Percentiles rank a stretch among this genome's conserved stretches.
Evolutionary conservation across 148 eudicot genomes (phyloP).

Genomic region (Vaccinium macrocarpon): DNA sequence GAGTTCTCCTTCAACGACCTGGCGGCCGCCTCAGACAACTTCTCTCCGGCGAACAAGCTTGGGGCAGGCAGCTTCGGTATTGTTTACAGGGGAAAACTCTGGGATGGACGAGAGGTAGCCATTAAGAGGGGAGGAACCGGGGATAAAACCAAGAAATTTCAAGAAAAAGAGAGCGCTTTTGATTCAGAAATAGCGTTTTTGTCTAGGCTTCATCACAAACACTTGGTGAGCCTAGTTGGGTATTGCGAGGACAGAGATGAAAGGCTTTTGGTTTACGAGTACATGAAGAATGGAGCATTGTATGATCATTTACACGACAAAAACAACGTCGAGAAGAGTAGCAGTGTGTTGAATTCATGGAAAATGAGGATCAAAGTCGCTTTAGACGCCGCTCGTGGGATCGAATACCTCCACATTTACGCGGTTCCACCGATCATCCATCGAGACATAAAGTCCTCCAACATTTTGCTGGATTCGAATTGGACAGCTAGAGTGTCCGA

Average conservation of each 20-base stretch:
- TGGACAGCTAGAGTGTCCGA: slow-evolving; percentile 98
- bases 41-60: slow-evolving; percentile 75
- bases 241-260: slow-evolving; percentile 92
- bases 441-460: slow-evolving; percentile 86
- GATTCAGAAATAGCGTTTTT: slow-evolving; percentile 84
- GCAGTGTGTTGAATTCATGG: slow-evolving; percentile 74
- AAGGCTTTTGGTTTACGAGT: slow-evolving; percentile 82
- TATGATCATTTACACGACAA: slow-evolving; percentile 79
- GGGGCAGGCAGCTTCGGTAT: slow-evolving; percentile 93
- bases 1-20: slow-evolving; percentile 74
- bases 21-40: slow-evolving; percentile 57
- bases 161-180: slow-evolving; percentile 85
- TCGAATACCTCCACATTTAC: slow-evolving; percentile 89
- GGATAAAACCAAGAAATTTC: slow-evolving; percentile 56
- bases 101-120: slow-evolving; percentile 86
- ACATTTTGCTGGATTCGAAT: slow-evolving; percentile 71
- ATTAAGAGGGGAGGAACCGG: slow-evolving; percentile 80
- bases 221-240: slow-evolving; percentile 90
- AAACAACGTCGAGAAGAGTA: slow-evolving; percentile 56
- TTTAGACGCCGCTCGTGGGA: slow-evolving; percentile 86
- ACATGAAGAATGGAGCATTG: slow-evolving; percentile 88
- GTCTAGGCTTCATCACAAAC: slow-evolving; percentile 89
- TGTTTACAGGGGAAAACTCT: slow-evolving; percentile 75
- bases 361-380: slow-evolving; percentile 79
- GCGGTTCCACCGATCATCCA: slow-evolving; percentile 97